Conservation (phyloP, 108 stramenopile genomes). For the Poteriospumella lacustris region DNA sequence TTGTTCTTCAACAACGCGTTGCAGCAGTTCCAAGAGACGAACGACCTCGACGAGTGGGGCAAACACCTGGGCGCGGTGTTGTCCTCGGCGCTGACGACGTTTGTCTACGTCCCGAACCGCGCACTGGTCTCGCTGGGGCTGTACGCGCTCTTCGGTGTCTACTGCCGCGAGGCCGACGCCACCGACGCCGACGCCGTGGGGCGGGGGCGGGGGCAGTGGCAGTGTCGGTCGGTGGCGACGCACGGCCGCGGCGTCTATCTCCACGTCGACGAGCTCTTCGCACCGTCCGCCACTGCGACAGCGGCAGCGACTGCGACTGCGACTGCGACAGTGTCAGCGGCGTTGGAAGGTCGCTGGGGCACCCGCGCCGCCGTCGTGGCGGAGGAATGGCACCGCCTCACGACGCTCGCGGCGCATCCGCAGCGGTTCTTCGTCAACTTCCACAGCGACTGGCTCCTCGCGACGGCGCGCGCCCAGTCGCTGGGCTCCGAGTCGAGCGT, state of each 20-base stretch:
- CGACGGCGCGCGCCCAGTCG: too few relatives aligned
- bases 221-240: neutral
- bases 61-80: neutral
- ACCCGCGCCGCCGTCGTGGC: too few relatives aligned
- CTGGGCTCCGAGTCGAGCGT: too few relatives aligned
- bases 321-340: too few relatives aligned
- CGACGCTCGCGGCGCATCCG: too few relatives aligned
- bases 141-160: conserved; percentile 2
- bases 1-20: neutral
- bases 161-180: neutral
- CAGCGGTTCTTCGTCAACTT: too few relatives aligned
- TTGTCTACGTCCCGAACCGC: conserved; percentile 26
- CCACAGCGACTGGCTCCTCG: too few relatives aligned
- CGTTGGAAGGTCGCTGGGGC: too few relatives aligned
- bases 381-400: too few relatives aligned
- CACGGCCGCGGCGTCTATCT: neutral
- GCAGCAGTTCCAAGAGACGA: neutral
- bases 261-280: neutral
- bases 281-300: too few relatives aligned
- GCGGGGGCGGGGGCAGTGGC: neutral
- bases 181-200: neutral
- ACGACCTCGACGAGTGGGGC: neutral
- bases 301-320: too few relatives aligned
- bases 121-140: conserved; percentile 29
- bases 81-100: conserved; percentile 32